Evolutionary conservation across 176 grass and related monocot genomes (phyloP).

Genomic region (Saccharum officinarum): DNA sequence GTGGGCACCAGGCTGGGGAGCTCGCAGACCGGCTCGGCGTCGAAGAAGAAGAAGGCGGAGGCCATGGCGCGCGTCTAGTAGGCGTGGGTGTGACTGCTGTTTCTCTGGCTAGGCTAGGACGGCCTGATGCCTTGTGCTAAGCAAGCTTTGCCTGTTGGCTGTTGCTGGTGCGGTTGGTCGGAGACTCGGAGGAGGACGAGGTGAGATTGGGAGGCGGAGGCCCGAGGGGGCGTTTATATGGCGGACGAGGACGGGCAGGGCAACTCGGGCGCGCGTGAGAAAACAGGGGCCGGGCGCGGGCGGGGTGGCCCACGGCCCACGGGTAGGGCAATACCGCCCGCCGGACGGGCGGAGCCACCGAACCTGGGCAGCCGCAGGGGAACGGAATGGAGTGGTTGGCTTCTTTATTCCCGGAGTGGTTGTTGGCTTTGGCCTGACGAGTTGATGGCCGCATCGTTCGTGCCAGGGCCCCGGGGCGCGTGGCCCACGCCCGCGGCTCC

Average conservation of each 20-base stretch:
- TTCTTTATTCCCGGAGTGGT: slow-evolving; percentile 5
- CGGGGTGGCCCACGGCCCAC: slow-evolving; percentile 12
- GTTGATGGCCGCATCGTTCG: background rate
- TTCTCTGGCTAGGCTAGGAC: background rate
- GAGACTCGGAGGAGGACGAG: background rate
- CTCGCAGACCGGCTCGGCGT: slow-evolving; percentile 13
- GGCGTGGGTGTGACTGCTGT: background rate
- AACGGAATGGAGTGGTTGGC: background rate
- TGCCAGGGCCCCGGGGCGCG: background rate
- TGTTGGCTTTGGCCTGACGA: slow-evolving; percentile 1
- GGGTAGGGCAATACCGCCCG: background rate
- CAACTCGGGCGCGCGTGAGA: background rate
- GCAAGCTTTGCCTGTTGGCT: background rate
- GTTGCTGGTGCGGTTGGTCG: background rate
- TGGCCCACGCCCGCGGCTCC: background rate
- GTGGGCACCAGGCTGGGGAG: no score
- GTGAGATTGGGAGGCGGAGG: background rate
- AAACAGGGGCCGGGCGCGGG: background rate
- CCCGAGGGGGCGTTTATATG: slow-evolving; percentile 34
- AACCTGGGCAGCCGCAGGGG: background rate
- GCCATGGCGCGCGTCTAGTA: background rate
- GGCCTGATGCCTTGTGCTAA: background rate
- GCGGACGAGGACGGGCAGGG: background rate
- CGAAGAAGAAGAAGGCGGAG: slow-evolving; percentile 61
- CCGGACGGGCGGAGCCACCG: background rate